Evolutionary conservation across 345 rosid genomes (phyloP), one percentile per base, ranked within the genome.

Genomic region (Rubroshorea leprosula): DNA sequence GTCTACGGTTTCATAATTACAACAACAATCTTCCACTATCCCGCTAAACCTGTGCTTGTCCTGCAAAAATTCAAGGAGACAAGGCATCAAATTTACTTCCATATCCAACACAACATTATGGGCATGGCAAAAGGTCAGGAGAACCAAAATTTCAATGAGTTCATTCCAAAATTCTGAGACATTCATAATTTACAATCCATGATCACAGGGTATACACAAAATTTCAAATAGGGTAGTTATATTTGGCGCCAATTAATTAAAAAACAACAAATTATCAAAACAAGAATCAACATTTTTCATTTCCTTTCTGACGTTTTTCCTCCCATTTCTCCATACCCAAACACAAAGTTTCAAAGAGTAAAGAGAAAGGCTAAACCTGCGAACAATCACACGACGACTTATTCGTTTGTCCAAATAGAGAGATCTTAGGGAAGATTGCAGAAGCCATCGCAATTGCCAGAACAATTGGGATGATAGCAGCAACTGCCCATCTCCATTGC

Each of bases 1-100:
- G 63, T 88, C 80, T 20, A 86, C 98, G 13, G 90, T 86, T 74
- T 93, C 90, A n/a, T 87, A 89, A 62, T 89, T 89, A 52, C 99
- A 89, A 60, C 94, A 87, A 68, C 96, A 93, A 53, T 82, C 99
- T 76, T 89, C 94, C 8, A 93, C 84, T 51, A 83, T 70, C 25
- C 99, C 99, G 44, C 64, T 78, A 65, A 77, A 80, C 66, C 74
- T 74, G 44, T 72, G 72, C 38, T 60, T 54, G 49, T 72, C 76
- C 89, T 83, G 71, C 71, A 61, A 3, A 39, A 21, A 52, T 35
- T 27, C 35, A 31, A 2, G 27, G 22, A 5, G 22, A 57, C 3
- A n/a, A n/a, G n/a, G n/a, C n/a, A n/a, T n/a, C n/a, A n/a, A n/a
- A n/a, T n/a, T n/a, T n/a, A n/a, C n/a, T n/a, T n/a, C n/a, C n/a